phyloP scores from a whole-genome alignment of 2,329 filamentous ascomycete genomes.

The Ophiocordyceps australis region DNA sequence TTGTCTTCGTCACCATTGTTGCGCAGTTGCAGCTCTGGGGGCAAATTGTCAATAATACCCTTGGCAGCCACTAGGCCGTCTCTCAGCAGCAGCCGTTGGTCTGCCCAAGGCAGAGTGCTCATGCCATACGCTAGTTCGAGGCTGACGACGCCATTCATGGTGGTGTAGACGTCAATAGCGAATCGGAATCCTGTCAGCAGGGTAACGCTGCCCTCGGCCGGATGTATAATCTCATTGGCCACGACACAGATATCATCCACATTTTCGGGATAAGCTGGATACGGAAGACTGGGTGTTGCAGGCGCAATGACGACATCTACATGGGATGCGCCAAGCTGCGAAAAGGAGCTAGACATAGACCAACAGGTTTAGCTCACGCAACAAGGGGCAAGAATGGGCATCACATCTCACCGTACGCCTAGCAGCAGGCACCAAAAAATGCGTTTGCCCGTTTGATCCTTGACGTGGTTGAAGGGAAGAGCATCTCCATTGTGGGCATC shows the following conservation, averaged over 20 bases:
- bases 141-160: constrained; percentile 63
- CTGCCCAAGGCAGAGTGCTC: constrained; percentile 56
- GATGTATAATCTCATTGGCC: constrained; percentile 48
- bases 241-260: constrained; percentile 73
- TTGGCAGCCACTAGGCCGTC: constrained; percentile 56
- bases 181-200: constrained; percentile 66
- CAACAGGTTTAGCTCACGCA: no score
- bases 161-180: constrained; percentile 60
- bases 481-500: constrained; percentile 19
- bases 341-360: constrained; percentile 59
- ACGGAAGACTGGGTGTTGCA: constrained; percentile 54
- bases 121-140: constrained; percentile 71
- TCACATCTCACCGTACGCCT: constrained; percentile 35
- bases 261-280: constrained; percentile 64
- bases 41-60: constrained; percentile 46
- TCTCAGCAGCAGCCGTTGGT: constrained; percentile 57
- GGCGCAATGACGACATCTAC: constrained; percentile 60
- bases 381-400: constrained; percentile 1
- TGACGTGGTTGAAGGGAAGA: constrained; percentile 46
- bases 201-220: constrained; percentile 49
- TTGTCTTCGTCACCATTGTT: constrained; percentile 16
- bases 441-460: constrained; percentile 55
- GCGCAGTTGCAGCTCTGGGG: constrained; percentile 46
- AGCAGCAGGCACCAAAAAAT: constrained; percentile 77
- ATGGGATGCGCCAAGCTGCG: constrained; percentile 56